Evolutionary conservation across 192 early-diverging fungal species (phyloP).

Genomic region (Backusella liffmaniae): DNA sequence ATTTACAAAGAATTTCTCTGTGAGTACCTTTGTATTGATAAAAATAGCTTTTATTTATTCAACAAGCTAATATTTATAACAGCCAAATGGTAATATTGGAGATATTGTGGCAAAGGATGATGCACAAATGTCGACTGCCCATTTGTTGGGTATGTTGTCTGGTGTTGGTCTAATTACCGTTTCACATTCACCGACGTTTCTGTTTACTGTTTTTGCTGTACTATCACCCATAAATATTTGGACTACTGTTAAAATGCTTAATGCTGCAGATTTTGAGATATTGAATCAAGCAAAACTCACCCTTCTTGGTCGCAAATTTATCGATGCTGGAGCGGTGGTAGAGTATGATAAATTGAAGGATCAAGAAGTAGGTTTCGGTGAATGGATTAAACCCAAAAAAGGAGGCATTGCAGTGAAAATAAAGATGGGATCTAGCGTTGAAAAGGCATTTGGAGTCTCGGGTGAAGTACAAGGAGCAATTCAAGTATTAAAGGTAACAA

Average conservation of each 20-base stretch:
- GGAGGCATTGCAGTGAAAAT: slow-evolving; percentile 41
- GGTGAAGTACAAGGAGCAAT: slow-evolving; percentile 40
- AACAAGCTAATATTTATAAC: background rate
- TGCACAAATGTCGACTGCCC: slow-evolving; percentile 65
- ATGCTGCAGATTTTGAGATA: slow-evolving; percentile 65
- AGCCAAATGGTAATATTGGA: slow-evolving; percentile 66
- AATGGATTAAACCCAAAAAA: slow-evolving; percentile 47
- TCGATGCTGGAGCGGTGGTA: slow-evolving; percentile 45
- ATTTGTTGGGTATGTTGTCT: slow-evolving; percentile 58
- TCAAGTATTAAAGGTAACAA: slow-evolving; percentile 40
- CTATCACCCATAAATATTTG: slow-evolving; percentile 58
- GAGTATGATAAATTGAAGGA: slow-evolving; percentile 39
- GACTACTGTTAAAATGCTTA: slow-evolving; percentile 50
- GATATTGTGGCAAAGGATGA: slow-evolving; percentile 75
- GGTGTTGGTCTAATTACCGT: slow-evolving; percentile 58
- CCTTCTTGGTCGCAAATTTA: slow-evolving; percentile 50
- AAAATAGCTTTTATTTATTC: background rate
- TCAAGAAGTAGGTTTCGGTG: slow-evolving; percentile 58
- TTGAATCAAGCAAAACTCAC: slow-evolving; percentile 59
- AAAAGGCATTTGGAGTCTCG: slow-evolving; percentile 41
- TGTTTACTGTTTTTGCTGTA: slow-evolving; percentile 53
- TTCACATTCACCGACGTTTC: slow-evolving; percentile 52
- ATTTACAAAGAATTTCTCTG: slow-evolving; percentile 66
- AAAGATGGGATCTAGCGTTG: slow-evolving; percentile 44
- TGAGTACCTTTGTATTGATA: slow-evolving; percentile 17